Conservation (phyloP, 345 rosid genomes). For the Syzygium aromaticum region DNA sequence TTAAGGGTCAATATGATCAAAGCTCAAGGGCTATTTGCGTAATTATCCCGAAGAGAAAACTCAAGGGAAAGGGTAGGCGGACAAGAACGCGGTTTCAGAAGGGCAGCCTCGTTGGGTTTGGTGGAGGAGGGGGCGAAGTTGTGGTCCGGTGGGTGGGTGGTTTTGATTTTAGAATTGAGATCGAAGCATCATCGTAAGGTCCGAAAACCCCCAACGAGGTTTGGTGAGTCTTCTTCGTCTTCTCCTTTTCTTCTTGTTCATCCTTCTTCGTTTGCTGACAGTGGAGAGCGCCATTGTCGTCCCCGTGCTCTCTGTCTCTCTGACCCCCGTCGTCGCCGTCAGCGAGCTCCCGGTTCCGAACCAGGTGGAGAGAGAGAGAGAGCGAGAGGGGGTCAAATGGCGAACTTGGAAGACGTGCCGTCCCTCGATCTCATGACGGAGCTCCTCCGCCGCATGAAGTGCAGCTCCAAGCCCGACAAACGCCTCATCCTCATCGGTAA, state of each 20-base stretch:
- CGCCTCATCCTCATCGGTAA: conserved; percentile 90
- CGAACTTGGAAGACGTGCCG: conserved; percentile 70
- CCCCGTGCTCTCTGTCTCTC: neutral
- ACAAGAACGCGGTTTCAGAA: neutral
- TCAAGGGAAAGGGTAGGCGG: neutral
- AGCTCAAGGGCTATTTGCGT: no score
- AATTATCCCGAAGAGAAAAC: no score
- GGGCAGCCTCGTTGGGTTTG: neutral
- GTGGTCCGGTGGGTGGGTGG: neutral
- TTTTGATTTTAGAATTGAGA: neutral
- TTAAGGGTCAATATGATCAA: no score
- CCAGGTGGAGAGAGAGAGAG: neutral
- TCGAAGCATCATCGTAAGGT: neutral
- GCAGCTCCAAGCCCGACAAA: conserved; percentile 81
- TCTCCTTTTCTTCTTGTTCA: neutral
- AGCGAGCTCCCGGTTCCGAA: neutral
- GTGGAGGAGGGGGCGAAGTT: neutral
- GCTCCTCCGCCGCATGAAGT: conserved; percentile 94
- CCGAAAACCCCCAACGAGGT: neutral
- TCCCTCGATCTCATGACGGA: conserved; percentile 82
- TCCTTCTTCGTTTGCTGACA: neutral
- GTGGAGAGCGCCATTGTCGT: neutral
- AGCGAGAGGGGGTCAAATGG: neutral
- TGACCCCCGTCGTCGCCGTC: neutral
- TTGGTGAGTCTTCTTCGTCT: neutral